Percentiles rank a stretch among this genome's conserved stretches.
phyloP scores from a whole-genome alignment of 441 rosid species.

The Corymbia citriodora region DNA sequence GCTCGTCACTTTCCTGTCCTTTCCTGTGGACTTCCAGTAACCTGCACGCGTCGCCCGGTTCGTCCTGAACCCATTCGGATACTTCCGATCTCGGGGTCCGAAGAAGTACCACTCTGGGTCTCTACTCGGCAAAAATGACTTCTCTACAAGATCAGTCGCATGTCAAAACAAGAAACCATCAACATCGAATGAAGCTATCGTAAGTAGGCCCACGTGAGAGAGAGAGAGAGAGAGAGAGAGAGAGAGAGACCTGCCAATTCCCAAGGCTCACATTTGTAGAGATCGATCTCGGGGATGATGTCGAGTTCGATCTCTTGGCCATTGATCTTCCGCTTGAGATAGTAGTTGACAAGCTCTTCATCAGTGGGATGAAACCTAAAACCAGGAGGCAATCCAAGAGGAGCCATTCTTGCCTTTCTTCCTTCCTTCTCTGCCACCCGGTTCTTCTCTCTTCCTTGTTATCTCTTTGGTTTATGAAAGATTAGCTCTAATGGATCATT shows the following conservation, averaged over 20 bases:
- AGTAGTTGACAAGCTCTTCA: conserved; percentile 90
- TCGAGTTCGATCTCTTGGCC: conserved; percentile 88
- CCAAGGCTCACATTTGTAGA: conserved; percentile 98
- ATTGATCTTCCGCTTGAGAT: conserved; percentile 74
- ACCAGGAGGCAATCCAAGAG: conserved; percentile 91
- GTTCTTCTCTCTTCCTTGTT: not conserved
- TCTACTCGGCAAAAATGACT: conserved; percentile 85
- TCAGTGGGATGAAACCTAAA: conserved; percentile 90
- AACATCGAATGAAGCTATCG: not conserved
- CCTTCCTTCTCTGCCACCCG: not conserved
- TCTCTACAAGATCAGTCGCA: conserved; percentile 32
- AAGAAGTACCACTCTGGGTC: conserved; percentile 96
- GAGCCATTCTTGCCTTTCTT: conserved; percentile 42
- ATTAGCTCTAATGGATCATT: not conserved
- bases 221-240: not conserved
- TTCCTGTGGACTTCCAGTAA: conserved; percentile 92
- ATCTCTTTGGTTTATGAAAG: not conserved
- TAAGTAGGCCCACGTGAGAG: not conserved
- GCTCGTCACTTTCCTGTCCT: conserved; percentile 63
- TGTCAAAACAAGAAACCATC: not conserved
- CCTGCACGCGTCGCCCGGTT: conserved; percentile 89
- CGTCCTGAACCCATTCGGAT: conserved; percentile 87
- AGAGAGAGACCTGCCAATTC: conserved; percentile 55
- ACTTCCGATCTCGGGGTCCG: conserved; percentile 85
- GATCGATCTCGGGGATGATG: conserved; percentile 92